phyloP scores from a whole-genome alignment of 2,329 filamentous ascomycete genomes.

The Sporothrix variecibatus region DNA sequence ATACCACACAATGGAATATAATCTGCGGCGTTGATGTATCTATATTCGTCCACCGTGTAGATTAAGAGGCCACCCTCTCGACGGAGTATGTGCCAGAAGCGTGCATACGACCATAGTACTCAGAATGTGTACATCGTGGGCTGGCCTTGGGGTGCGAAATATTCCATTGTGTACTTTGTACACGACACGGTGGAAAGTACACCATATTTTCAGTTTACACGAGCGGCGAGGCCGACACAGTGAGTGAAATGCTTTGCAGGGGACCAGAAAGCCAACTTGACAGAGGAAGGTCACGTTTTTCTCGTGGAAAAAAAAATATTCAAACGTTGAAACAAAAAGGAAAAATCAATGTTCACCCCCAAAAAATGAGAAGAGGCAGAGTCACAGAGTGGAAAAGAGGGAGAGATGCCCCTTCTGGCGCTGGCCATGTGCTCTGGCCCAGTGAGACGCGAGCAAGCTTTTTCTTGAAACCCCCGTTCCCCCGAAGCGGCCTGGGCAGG shows the following conservation, averaged over 20 bases:
- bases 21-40: not conserved
- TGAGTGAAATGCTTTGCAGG: not conserved
- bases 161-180: not conserved
- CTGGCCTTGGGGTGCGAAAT: not conserved
- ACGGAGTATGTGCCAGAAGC: not conserved
- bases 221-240: not conserved
- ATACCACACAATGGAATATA: not conserved
- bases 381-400: not conserved
- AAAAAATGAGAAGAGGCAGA: not conserved
- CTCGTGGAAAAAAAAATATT: not conserved
- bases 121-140: not conserved
- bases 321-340: not conserved
- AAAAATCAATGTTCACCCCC: not conserved
- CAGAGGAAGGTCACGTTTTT: not conserved
- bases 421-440: not conserved
- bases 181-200: not conserved
- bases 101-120: not conserved
- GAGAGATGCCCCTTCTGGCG: not conserved
- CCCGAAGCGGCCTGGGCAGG: slow-evolving; percentile 15
- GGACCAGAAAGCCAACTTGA: not conserved
- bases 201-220: not conserved
- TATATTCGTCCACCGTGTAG: not conserved
- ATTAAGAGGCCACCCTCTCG: not conserved
- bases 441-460: not conserved
- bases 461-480: slow-evolving; percentile 3